A percentile compares a stretch with the other conserved stretches of the same genome.
Evolutionary conservation across 352 stramenopile genomes (phyloP).

Genomic region (Poterioochromonas sp.): DNA sequence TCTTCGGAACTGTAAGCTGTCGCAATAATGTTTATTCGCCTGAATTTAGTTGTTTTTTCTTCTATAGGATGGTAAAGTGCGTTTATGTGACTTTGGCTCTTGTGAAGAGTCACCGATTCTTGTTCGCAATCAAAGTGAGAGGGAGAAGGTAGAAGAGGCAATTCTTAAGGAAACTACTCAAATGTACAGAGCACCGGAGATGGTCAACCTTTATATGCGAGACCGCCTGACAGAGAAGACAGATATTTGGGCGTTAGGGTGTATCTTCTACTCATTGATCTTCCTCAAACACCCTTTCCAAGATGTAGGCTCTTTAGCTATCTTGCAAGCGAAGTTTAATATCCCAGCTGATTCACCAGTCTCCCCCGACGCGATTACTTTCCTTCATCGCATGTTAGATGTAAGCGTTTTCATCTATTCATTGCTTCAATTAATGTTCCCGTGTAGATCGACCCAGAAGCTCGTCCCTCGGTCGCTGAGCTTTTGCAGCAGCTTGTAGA

Average conservation of each 20-base stretch:
- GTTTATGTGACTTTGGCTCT: constrained; percentile 89
- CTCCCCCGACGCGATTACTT: background rate
- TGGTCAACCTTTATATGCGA: constrained; percentile 88
- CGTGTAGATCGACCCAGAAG: constrained; percentile 23
- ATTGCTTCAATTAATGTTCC: background rate
- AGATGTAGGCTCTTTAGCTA: constrained; percentile 73
- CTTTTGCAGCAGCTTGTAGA: background rate
- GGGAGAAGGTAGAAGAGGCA: constrained; percentile 66
- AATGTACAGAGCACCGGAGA: constrained; percentile 93
- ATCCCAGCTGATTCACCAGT: constrained; percentile 40
- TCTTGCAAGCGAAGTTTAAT: constrained; percentile 74
- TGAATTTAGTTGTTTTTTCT: background rate
- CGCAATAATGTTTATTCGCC: background rate
- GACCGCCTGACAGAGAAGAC: constrained; percentile 77
- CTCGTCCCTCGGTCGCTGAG: background rate
- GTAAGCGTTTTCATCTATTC: background rate
- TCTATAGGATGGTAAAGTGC: constrained; percentile 68
- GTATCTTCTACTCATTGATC: constrained; percentile 85
- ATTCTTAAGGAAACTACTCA: constrained; percentile 91
- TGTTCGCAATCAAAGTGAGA: constrained; percentile 37
- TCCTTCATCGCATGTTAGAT: constrained; percentile 18
- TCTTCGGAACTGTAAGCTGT: constrained; percentile 58
- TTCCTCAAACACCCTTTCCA: constrained; percentile 91
- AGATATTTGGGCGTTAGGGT: constrained; percentile 86
- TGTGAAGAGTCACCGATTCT: constrained; percentile 36